Conservation (phyloP, 2,329 filamentous ascomycete genomes). For the Podosphaera fusca region DNA sequence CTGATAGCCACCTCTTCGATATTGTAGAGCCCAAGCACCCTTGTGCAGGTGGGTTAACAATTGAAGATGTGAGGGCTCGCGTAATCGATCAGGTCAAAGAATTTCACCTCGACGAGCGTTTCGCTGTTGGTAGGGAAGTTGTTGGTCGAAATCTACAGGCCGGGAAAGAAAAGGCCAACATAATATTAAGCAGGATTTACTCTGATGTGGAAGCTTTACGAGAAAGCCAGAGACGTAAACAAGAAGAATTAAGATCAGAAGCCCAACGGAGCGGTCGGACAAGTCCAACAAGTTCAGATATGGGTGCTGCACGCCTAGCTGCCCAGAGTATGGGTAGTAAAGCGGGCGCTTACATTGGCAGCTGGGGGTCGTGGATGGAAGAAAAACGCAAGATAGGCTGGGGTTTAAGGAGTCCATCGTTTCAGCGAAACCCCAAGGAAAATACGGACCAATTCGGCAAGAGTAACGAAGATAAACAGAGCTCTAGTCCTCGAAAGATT, state of each 20-base stretch:
- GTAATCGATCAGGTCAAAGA: slow-evolving; percentile 84
- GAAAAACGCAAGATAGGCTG: slow-evolving; percentile 41
- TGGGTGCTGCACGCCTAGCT: slow-evolving; percentile 23
- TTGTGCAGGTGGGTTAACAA: slow-evolving; percentile 73
- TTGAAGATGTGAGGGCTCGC: slow-evolving; percentile 82
- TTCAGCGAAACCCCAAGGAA: neutral
- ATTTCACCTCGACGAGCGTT: slow-evolving; percentile 74
- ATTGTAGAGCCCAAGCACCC: slow-evolving; percentile 85
- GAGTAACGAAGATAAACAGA: slow-evolving; percentile 7
- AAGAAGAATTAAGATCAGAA: slow-evolving; percentile 28
- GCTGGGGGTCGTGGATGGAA: slow-evolving; percentile 47
- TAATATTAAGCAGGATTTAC: slow-evolving; percentile 72
- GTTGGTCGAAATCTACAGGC: slow-evolving; percentile 76
- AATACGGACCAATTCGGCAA: slow-evolving; percentile 3
- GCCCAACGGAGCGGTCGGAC: slow-evolving; percentile 8
- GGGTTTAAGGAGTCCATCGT: slow-evolving; percentile 8
- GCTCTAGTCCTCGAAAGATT: slow-evolving; percentile 7
- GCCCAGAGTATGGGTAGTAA: slow-evolving; percentile 27
- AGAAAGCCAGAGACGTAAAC: slow-evolving; percentile 43
- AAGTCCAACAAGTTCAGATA: slow-evolving; percentile 14
- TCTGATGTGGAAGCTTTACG: slow-evolving; percentile 68
- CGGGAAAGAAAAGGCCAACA: slow-evolving; percentile 69
- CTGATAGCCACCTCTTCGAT: slow-evolving; percentile 76
- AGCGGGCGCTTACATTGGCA: slow-evolving; percentile 41
- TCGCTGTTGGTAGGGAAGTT: slow-evolving; percentile 62